A percentile compares a stretch with the other conserved stretches of the same genome.
Conservation (phyloP, 148 eudicot genomes). For the Heliamphora exappendiculata region DNA sequence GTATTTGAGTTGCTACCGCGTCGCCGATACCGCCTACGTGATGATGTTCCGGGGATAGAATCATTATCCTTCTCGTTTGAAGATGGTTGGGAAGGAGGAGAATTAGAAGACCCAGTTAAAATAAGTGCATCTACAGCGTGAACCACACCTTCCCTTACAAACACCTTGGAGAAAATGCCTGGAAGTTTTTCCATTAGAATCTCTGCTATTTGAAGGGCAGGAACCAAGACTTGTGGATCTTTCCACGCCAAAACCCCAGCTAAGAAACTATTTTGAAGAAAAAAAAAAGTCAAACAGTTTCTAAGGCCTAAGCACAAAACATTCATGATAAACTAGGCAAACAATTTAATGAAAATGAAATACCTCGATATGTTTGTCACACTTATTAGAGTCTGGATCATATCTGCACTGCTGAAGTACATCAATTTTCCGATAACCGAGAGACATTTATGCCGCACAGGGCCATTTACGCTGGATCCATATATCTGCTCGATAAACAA, state of each 20-base stretch:
- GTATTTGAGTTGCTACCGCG: constrained; percentile 53
- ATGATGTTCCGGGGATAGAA: constrained; percentile 55
- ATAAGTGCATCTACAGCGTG: constrained; percentile 89
- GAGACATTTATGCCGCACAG: constrained; percentile 97
- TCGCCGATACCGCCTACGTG: constrained; percentile 79
- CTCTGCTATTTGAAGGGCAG: constrained; percentile 94
- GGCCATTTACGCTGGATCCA: constrained; percentile 96
- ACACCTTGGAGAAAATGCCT: constrained; percentile 80
- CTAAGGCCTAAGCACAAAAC: not conserved
- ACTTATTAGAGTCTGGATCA: constrained; percentile 67
- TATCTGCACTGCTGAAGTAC: constrained; percentile 86
- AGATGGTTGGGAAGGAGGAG: constrained; percentile 38
- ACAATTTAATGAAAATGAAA: not conserved
- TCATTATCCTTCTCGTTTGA: constrained; percentile 62
- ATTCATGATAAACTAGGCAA: not conserved
- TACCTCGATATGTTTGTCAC: constrained; percentile 86
- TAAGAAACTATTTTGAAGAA: constrained; percentile 53
- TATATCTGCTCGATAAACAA: constrained; percentile 50
- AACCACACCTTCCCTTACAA: constrained; percentile 93
- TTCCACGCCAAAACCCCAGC: constrained; percentile 98
- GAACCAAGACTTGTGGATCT: constrained; percentile 93
- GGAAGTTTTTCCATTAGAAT: constrained; percentile 97
- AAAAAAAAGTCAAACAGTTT: not conserved
- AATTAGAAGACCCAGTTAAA: constrained; percentile 31
- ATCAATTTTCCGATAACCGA: constrained; percentile 90